These are phyloP conservation scores for Colletotrichum endophyticum DNA, from an alignment of 2,329 filamentous ascomycete species.

Conservation along the genomic window DNA sequence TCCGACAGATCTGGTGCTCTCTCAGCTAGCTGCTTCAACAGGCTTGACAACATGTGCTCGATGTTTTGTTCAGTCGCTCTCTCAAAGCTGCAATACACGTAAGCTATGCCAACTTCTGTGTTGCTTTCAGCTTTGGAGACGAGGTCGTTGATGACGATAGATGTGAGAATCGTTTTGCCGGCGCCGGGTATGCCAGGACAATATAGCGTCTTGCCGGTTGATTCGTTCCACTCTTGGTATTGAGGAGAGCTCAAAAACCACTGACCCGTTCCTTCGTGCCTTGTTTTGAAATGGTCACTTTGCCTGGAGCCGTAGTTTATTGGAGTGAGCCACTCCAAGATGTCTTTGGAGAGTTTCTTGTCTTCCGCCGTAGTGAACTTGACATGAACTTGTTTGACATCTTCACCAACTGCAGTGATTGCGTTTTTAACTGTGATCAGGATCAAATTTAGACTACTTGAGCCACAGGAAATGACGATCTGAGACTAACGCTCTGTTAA, in stretches of 20 bases:
- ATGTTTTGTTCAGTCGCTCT: not conserved
- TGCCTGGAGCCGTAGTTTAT: rapidly evolving
- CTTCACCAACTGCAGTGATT: not conserved
- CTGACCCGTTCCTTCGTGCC: not conserved
- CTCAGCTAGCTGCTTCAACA: not conserved
- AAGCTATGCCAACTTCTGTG: not conserved
- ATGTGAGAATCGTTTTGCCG: constrained; percentile 40
- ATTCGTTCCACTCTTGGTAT: constrained; percentile 42
- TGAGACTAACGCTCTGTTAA: not conserved
- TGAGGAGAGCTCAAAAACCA: not conserved
- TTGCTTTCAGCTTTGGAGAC: constrained; percentile 23
- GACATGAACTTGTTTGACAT: not conserved
- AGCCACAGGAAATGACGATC: no score
- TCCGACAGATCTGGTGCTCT: no score
- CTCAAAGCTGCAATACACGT: not conserved
- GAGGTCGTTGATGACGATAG: constrained; percentile 24
- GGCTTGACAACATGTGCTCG: not conserved
- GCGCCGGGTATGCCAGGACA: constrained; percentile 51
- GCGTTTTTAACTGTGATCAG: no score
- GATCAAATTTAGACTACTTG: no score
- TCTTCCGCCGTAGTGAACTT: not conserved
- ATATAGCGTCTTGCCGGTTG: constrained; percentile 34
- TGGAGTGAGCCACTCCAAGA: not conserved
- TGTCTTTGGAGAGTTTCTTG: not conserved
- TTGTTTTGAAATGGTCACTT: not conserved